These are phyloP conservation scores for Cenococcum geophilum DNA, from an alignment of 495 filamentous ascomycete genomes.

Conservation along the genomic window DNA sequence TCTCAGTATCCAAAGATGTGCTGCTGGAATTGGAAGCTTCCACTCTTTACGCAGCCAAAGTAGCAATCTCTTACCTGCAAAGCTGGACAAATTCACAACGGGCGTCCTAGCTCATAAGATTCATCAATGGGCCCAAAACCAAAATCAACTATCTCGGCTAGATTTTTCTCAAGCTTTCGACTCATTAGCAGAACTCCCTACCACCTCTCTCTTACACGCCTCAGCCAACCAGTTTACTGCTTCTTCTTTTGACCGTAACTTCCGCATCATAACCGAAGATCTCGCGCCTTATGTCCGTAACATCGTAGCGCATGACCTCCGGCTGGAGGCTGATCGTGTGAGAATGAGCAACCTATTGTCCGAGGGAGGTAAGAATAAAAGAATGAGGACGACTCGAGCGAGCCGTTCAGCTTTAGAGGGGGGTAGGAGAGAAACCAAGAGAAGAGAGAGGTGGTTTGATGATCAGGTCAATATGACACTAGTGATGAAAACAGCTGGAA, in stretches of 20 bases:
- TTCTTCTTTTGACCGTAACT: slow-evolving; percentile 66
- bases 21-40: slow-evolving; percentile 13
- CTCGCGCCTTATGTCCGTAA: slow-evolving; percentile 76
- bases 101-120: slow-evolving; percentile 52
- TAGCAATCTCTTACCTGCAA: neutral
- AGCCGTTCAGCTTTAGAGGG: slow-evolving; percentile 81
- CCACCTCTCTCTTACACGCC: slow-evolving; percentile 17
- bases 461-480: slow-evolving; percentile 54
- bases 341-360: slow-evolving; percentile 57
- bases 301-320: slow-evolving; percentile 70
- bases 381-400: slow-evolving; percentile 67
- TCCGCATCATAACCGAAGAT: slow-evolving; percentile 60
- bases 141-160: slow-evolving; percentile 23
- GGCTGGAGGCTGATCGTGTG: slow-evolving; percentile 59
- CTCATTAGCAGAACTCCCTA: slow-evolving; percentile 17
- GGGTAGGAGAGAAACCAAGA: slow-evolving; percentile 60
- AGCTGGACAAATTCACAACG: slow-evolving; percentile 25
- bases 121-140: slow-evolving; percentile 41
- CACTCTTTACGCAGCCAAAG: neutral
- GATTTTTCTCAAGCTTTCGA: slow-evolving; percentile 26
- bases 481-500: slow-evolving; percentile 61
- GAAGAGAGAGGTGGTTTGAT: slow-evolving; percentile 77
- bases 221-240: slow-evolving; percentile 41
- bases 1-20: slow-evolving; percentile 25
- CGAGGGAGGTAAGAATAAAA: slow-evolving; percentile 51